Evolutionary conservation across 805 yeast species (phyloP).

Genomic region (Candida railenensis): DNA sequence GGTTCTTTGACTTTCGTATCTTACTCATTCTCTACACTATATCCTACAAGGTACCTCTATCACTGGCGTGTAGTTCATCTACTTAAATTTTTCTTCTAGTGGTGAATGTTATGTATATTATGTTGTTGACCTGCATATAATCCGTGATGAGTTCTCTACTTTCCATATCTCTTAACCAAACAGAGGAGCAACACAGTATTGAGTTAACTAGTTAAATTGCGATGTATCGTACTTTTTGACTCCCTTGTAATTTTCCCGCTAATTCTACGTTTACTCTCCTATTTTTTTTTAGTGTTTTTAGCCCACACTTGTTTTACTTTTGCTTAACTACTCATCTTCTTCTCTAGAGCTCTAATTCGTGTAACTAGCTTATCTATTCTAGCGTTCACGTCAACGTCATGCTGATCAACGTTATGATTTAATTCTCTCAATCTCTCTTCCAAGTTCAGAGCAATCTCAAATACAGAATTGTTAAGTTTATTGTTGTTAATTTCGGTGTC

Average conservation of each 20-base stretch:
- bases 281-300: no score
- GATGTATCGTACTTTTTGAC: neutral
- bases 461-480: constrained; percentile 17
- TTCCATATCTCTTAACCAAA: no score
- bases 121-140: neutral
- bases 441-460: constrained; percentile 35
- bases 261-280: neutral
- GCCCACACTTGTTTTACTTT: neutral
- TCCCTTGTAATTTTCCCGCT: neutral
- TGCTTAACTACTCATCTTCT: neutral
- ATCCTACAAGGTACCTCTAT: neutral
- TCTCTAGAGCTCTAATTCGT: constrained; percentile 11
- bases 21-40: constrained; percentile 15
- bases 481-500: constrained; percentile 8
- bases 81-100: neutral
- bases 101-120: neutral
- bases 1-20: constrained; percentile 49
- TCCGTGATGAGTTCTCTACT: no score
- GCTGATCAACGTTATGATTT: constrained; percentile 19
- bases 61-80: no score
- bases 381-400: constrained; percentile 27
- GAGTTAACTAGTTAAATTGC: no score
- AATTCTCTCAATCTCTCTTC: constrained; percentile 24
- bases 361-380: constrained; percentile 24
- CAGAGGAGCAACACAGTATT: no score